Percentiles rank a stretch among this genome's conserved stretches.
These are phyloP conservation scores for Craterostigma plantagineum DNA, from an alignment of 257 asterid genomes.

Conservation along the genomic window DNA sequence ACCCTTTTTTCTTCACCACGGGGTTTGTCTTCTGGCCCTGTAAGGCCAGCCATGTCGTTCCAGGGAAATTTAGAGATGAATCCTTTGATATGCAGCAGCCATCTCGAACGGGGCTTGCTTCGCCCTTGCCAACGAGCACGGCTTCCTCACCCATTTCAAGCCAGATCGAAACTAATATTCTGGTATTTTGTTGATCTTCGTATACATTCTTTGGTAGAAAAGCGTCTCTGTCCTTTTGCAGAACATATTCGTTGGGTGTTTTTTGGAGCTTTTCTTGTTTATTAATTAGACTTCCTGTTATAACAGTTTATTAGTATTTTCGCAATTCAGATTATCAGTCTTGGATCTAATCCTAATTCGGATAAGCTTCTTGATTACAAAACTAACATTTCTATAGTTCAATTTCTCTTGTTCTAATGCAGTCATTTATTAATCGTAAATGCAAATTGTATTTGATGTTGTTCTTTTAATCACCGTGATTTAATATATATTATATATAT, in stretches of 20 bases:
- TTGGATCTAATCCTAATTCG: too few species aligned
- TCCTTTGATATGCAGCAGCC: slow-evolving; percentile 46
- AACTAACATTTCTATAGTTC: too few species aligned
- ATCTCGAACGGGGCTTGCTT: slow-evolving; percentile 38
- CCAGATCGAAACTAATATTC: slow-evolving; percentile 22
- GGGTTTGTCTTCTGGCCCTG: slow-evolving; percentile 34
- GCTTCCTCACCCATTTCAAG: slow-evolving; percentile 21
- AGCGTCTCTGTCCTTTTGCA: neutral
- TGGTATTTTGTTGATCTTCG: slow-evolving; percentile 20
- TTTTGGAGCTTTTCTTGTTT: too few species aligned
- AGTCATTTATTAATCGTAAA: too few species aligned
- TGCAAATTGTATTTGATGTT: too few species aligned
- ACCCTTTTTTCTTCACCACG: slow-evolving; percentile 32
- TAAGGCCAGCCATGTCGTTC: slow-evolving; percentile 27
- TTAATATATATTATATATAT: neutral
- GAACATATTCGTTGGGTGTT: neutral
- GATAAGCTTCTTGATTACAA: too few species aligned
- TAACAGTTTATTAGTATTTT: too few species aligned
- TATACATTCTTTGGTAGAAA: neutral
- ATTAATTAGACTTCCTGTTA: too few species aligned
- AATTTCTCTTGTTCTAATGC: too few species aligned
- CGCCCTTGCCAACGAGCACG: too few species aligned
- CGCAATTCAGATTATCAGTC: too few species aligned
- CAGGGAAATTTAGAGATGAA: slow-evolving; percentile 46
- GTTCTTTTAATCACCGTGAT: too few species aligned